phyloP scores from a whole-genome alignment of 2,329 filamentous ascomycete genomes.

The Botrytis pseudocinerea region DNA sequence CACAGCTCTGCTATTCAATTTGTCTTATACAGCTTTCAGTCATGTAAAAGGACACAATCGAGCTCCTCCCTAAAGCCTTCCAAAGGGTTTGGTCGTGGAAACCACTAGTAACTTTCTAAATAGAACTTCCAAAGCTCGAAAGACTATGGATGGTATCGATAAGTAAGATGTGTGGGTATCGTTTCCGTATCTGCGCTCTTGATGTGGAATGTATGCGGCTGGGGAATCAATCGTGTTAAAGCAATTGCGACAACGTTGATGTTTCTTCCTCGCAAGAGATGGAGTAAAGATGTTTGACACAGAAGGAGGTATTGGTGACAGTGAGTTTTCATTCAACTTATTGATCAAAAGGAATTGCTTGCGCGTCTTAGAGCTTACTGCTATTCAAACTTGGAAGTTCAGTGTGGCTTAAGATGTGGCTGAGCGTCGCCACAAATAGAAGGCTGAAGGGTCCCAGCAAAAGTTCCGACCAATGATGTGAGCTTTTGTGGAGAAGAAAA shows the following conservation, averaged over 20 bases:
- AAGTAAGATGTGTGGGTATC: slow-evolving; percentile 13
- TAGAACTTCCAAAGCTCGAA: neutral
- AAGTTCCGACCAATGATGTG: neutral
- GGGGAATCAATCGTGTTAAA: neutral
- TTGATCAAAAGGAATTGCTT: slow-evolving; percentile 8
- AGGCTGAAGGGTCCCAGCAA: neutral
- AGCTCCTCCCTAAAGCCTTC: neutral
- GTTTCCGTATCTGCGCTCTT: neutral
- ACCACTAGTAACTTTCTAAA: neutral
- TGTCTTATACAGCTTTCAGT: neutral
- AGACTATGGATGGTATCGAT: slow-evolving; percentile 12
- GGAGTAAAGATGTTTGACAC: neutral
- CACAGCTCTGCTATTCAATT: slow-evolving; percentile 1
- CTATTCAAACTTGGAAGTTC: neutral
- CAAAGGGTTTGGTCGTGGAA: neutral
- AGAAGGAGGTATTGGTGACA: neutral
- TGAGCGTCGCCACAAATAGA: neutral
- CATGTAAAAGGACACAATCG: neutral
- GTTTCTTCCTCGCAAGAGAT: neutral
- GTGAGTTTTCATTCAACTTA: neutral
- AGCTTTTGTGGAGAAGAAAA: neutral
- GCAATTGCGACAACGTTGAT: neutral
- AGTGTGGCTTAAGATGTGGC: slow-evolving; percentile 7
- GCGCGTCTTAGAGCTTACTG: slow-evolving; percentile 8
- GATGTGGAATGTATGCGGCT: slow-evolving; percentile 1